Base-by-base conservation (phyloP, 345 rosid genomes). In the Fremontodendron californicum region DNA sequence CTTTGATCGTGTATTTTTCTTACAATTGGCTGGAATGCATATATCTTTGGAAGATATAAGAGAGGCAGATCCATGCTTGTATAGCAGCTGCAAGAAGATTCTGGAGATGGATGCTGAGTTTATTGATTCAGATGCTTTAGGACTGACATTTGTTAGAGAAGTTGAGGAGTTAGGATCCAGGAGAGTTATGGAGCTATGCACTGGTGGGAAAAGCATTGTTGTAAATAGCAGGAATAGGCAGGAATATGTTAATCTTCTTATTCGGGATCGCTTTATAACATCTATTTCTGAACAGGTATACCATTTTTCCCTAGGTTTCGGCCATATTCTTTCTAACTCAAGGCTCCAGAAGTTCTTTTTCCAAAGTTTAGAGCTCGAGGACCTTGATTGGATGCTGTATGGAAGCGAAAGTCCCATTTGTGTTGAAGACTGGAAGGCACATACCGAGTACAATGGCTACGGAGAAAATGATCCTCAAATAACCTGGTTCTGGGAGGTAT, bases 401-500 rank as follows among this genome's bases (percentile, higher is more conserved):
- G 98, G 98, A 79, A 90, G 93, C 58, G 94, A 86, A 77, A 80
- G 75, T 81, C 81, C 81, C 18, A 87, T 93, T 62, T 86, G 84
- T 54, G 75, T 93, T 74, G 92, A 89, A 75, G 98, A 89, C 54
- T 95, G 99, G 99, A 92, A 82, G 82, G 90, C 91, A 2, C 90
- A 93, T 78, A 95, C 97, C 0, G 92, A 90, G 64, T 95, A 93
- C 81, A 89, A 84, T 79, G 97, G 98, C 42, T 95, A 82, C 85
- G 83, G 83, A 73, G 93, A 87, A 77, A 85, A 82, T 2, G 98
- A 93, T 79, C 88, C 87, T 80, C 94, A 89, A 77, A 90, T 95
- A 76, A 76, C 77, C 75, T 93, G 99, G 98, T 93, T 95, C 82
- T 90, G 99, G 99, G 83, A 91, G 97, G 99, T 95, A 85, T 18